Evolutionary conservation across 139 green algal species (phyloP), one percentile per base, ranked within the genome.

Genomic region (Chlorokybus atmophyticus): DNA sequence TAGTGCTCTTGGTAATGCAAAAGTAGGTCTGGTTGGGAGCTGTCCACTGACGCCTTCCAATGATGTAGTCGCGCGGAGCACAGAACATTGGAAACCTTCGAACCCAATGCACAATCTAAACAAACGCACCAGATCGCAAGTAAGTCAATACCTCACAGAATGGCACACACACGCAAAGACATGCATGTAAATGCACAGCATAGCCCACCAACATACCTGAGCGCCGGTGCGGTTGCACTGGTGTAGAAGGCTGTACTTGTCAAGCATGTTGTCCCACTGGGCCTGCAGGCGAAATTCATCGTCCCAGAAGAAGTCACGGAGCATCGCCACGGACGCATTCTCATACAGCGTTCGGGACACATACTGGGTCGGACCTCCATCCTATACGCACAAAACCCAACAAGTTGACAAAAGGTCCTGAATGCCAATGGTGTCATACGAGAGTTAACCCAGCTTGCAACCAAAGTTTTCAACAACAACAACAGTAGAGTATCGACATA

Each of bases 241-340:
- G 26, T 63, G 32, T 10, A 73, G 50, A n/a, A 35, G 42, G 14
- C 21, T 26, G 4, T 25, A 6, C 49, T 44, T n/a, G 14, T 52
- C n/a, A 8, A 73, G 58, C 64, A 73, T 63, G 58, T 55, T 49
- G 29, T 73, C 64, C 64, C 64, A 73, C 27, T 68, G 29, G 40
- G 14, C 30, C 23, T 21, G 10, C 2, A 40, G 35, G 35, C 35
- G 10, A 44, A 44, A 21, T 44, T 44, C 10, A 23, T 73, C 64
- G 30, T 73, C 64, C 58, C 58, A 73, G 40, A 64, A 73, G 29
- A 73, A 73, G 51, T 73, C 59, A 23, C 51, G 58, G 40, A 68
- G 55, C 26, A 64, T 35, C 64, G 60, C 64, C 17, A 58, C 14
- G 17, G 29, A 29, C 32, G 56, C 59, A 5, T 55, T 3, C 30